Conservation (phyloP, 768 basidiomycete genomes). For the Nidularia pulvinata region DNA sequence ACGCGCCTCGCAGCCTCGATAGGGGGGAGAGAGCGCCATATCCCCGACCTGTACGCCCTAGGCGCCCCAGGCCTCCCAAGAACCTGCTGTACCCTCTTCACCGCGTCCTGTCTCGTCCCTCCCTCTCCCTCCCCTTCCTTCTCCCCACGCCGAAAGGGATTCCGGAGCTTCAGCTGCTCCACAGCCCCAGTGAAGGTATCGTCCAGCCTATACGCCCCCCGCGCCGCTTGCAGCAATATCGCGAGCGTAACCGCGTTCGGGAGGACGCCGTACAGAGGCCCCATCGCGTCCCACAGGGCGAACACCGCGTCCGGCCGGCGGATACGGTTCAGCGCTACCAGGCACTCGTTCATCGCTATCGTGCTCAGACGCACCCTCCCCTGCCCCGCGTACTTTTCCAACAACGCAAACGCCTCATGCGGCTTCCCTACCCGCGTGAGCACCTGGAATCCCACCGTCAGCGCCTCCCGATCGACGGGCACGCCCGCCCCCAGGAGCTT, state of each 20-base stretch:
- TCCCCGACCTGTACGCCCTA: conserved; percentile 27
- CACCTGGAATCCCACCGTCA: conserved; percentile 51
- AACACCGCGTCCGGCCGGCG: conserved; percentile 66
- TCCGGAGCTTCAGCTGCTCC: conserved; percentile 38
- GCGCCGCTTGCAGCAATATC: conserved; percentile 60
- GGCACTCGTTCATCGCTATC: conserved; percentile 14
- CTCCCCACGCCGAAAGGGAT: conserved; percentile 22
- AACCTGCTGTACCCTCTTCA: conserved; percentile 20
- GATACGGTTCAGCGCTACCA: conserved; percentile 40
- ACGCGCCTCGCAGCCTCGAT: conserved; percentile 47
- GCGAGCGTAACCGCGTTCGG: conserved; percentile 58
- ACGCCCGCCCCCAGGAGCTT: conserved; percentile 30
- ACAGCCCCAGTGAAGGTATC: conserved; percentile 49
- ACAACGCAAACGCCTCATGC: conserved; percentile 46
- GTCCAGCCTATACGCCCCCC: conserved; percentile 49
- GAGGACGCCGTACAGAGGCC: conserved; percentile 50
- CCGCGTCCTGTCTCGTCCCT: background rate
- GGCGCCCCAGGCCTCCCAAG: conserved; percentile 18
- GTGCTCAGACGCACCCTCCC: conserved; percentile 6
- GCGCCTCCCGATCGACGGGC: conserved; percentile 40
- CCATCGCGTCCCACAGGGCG: conserved; percentile 68
- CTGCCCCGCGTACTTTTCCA: conserved; percentile 36
- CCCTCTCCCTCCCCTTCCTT: background rate
- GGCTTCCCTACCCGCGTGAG: conserved; percentile 41
- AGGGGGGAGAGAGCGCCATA: conserved; percentile 46